Evolutionary conservation across 1,284 basidiomycete species (phyloP), one percentile per base, ranked within the genome.

Genomic region (Thecaphora thlaspeos): DNA sequence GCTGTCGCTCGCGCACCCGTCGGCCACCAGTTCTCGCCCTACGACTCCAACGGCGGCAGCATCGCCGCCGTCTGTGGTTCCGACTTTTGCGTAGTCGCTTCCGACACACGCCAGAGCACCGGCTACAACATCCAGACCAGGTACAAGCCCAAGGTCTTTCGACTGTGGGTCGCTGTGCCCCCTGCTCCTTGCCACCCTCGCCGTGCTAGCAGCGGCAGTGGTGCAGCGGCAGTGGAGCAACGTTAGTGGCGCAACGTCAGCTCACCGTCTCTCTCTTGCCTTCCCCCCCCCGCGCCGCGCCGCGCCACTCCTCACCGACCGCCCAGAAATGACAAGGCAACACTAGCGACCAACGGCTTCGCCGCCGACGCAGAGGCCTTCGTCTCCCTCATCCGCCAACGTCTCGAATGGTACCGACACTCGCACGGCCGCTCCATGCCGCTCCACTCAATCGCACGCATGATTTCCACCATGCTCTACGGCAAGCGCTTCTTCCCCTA

Each of bases 91-190:
- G 75, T 77, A 21, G 60, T 77, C 34, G 75, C 75, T 8, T 75
- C 74, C 39, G 75, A 77, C 46, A 77, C 75, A 1, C 62, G 75
- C 32, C 74, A 76, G 48, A 57, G 51, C 41, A 71, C 71, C 12
- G 75, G 75, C 7, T 77, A 77, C 62, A 75, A 73, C 63, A 77
- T 77, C 51, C 74, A 76, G 42, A 77, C 75, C 12, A 65, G 75
- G 21, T 76, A 75, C 68, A 77, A 77, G 60, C 75, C 75, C 55
- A 76, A 76, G 46, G 75, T 77, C n/a, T 71, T 70, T 46, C 71
- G 75, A 24, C 64, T 77, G 45, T 66, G 43, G 40, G 59, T 56
- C 10, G 15, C 15, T 18, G 21, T 14, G 14, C 34, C 9, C 8
- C 11, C 9, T 12, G 11, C 12, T 43, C 42, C 42, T 17, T 43